Evolutionary conservation across 306 rosid species (phyloP).

Genomic region (Acacia confusa): DNA sequence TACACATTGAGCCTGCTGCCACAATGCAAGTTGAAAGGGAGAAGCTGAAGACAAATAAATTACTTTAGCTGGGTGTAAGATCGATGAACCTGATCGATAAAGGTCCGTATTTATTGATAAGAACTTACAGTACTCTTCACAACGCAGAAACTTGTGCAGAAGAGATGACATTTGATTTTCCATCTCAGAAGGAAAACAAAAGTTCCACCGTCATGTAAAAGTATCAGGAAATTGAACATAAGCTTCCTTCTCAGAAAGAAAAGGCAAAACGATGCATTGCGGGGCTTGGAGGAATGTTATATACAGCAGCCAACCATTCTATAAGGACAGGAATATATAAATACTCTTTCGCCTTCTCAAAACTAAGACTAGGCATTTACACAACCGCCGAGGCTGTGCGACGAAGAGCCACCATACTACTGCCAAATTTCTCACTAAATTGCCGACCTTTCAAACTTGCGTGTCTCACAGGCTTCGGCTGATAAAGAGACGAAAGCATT

Average conservation of each 20-base stretch:
- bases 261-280: slow-evolving; percentile 20
- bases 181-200: slow-evolving; percentile 40
- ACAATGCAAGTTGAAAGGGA: slow-evolving; percentile 43
- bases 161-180: slow-evolving; percentile 26
- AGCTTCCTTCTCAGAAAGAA: slow-evolving; percentile 34
- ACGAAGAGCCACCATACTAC: slow-evolving; percentile 64
- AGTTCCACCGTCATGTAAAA: slow-evolving; percentile 39
- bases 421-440: slow-evolving; percentile 67
- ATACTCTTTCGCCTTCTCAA: slow-evolving; percentile 24
- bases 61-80: slow-evolving; percentile 47
- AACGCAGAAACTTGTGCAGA: slow-evolving; percentile 34
- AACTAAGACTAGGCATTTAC: slow-evolving; percentile 42
- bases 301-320: slow-evolving; percentile 47
- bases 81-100: slow-evolving; percentile 39
- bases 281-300: slow-evolving; percentile 44
- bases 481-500: slow-evolving; percentile 76
- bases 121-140: slow-evolving; percentile 34
- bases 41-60: slow-evolving; percentile 33
- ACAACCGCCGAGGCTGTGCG: slow-evolving; percentile 79
- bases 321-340: slow-evolving; percentile 8
- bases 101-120: slow-evolving; percentile 46
- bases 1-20: slow-evolving; percentile 47
- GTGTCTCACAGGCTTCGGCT: slow-evolving; percentile 73
- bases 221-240: slow-evolving; percentile 32
- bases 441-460: slow-evolving; percentile 78